Evolutionary conservation across 179 eudicot genomes (phyloP).

Genomic region (Nepenthes alata): DNA sequence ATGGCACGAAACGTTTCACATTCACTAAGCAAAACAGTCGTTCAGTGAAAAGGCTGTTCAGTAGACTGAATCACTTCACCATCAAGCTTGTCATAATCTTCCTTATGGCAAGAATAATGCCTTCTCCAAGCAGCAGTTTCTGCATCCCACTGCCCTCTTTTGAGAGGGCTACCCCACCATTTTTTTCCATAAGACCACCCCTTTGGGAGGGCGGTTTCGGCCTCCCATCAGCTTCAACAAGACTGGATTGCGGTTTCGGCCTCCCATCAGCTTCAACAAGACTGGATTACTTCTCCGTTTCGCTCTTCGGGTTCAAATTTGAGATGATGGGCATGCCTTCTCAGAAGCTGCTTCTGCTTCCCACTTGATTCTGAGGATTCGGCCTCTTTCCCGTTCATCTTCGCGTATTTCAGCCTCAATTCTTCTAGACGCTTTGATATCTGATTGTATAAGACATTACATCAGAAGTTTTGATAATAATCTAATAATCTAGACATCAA

Average conservation of each 20-base stretch:
- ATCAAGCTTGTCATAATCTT: conserved; percentile 17
- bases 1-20: too few species aligned
- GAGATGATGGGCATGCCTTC: conserved; percentile 13
- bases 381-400: conserved; percentile 33
- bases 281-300: conserved; percentile 14
- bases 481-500: background rate
- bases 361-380: conserved; percentile 29
- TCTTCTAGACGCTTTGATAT: conserved; percentile 68
- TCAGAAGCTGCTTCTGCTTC: conserved; percentile 27
- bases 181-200: conserved; percentile 11
- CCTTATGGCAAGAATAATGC: conserved; percentile 13
- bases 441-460: conserved; percentile 21
- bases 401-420: conserved; percentile 54
- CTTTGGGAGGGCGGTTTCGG: conserved; percentile 6
- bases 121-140: conserved; percentile 9
- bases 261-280: conserved; percentile 6
- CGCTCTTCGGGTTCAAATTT: conserved; percentile 15
- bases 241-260: conserved; percentile 9
- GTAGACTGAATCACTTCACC: conserved; percentile 18
- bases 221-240: conserved; percentile 13
- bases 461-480: background rate
- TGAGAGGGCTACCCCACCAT: conserved; percentile 11
- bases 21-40: too few species aligned
- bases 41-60: too few species aligned
- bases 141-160: conserved; percentile 7